phyloP scores from a whole-genome alignment of 441 rosid species.

The Syzygium syzygioides region DNA sequence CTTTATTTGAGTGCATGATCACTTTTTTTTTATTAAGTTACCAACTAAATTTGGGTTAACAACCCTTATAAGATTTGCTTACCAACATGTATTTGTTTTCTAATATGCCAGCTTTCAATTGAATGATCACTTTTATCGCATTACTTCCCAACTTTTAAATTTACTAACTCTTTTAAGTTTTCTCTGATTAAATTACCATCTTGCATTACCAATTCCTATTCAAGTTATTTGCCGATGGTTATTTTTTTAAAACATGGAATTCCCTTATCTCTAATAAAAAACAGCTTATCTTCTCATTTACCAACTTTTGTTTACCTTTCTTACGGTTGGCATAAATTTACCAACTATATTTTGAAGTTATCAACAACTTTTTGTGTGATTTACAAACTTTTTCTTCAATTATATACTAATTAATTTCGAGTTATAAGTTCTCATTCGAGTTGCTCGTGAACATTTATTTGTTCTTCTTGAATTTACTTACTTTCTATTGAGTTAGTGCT shows the following conservation, averaged over 20 bases:
- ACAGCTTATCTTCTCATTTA: neutral
- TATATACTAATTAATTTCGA: rapidly evolving
- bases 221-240: neutral
- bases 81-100: neutral
- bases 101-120: neutral
- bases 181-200: neutral
- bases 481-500: rapidly evolving
- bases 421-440: neutral
- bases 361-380: neutral
- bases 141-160: neutral
- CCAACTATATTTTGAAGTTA: neutral
- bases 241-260: neutral
- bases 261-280: neutral
- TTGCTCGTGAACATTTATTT: neutral
- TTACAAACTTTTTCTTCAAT: rapidly evolving
- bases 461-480: neutral
- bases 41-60: neutral
- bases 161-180: neutral
- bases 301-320: neutral
- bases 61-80: neutral
- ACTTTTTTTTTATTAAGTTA: neutral
- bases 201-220: neutral
- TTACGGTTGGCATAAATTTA: neutral
- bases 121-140: neutral
- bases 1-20: neutral